Conservation (phyloP, 345 rosid genomes). For the Cardamine resedifolia region DNA sequence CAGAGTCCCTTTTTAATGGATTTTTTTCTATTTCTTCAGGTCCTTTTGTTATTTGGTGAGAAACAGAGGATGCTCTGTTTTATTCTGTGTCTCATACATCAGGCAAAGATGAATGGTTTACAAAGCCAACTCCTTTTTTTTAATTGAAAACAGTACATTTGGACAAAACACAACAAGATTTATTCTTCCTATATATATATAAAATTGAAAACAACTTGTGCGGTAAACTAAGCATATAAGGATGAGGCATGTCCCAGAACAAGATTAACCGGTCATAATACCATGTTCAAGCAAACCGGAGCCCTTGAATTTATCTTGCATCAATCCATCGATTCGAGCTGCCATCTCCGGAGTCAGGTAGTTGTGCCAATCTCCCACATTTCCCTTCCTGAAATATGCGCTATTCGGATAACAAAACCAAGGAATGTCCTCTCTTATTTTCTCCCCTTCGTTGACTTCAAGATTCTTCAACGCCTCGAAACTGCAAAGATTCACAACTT, state of each 20-base stretch:
- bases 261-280: neutral
- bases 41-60: neutral
- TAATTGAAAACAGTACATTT: neutral
- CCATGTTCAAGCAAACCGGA: constrained; percentile 19
- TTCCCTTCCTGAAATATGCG: constrained; percentile 31
- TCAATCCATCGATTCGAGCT: constrained; percentile 9
- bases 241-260: neutral
- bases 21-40: neutral
- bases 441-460: constrained; percentile 29
- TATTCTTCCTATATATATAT: neutral
- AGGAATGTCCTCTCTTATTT: neutral
- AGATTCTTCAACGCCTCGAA: constrained; percentile 29
- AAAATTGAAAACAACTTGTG: neutral
- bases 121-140: neutral
- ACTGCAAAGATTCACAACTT: constrained; percentile 25
- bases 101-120: neutral
- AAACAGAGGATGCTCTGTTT: neutral
- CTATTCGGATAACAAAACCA: neutral
- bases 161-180: neutral
- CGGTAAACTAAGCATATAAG: neutral
- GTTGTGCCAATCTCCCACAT: constrained; percentile 41
- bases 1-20: no score
- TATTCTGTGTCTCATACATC: neutral
- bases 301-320: constrained; percentile 12
- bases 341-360: constrained; percentile 35